Evolutionary conservation across 371 early-diverging fungal species (phyloP).

Genomic region (Nosema muscidifuracis): DNA sequence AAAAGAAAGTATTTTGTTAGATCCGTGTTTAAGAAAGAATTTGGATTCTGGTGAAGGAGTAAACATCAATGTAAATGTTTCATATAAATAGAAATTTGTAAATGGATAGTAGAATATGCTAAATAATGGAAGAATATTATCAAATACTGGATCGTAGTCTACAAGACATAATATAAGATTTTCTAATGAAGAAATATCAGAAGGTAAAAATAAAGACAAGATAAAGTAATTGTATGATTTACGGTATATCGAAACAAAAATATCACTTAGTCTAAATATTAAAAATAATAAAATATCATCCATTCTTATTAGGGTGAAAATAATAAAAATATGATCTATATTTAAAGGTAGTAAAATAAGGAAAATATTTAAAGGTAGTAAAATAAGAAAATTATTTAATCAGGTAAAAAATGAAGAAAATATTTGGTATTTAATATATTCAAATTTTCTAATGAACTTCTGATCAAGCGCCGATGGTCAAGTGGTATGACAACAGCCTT

Average conservation of each 20-base stretch:
- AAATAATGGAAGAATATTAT: neutral
- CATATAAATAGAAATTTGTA: neutral
- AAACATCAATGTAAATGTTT: neutral
- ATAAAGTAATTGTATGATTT: neutral
- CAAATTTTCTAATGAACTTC: no score
- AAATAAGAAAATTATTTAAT: no score
- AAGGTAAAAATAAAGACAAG: neutral
- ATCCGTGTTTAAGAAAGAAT: neutral
- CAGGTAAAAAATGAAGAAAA: no score
- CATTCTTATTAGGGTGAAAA: no score
- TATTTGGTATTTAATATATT: no score
- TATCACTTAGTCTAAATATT: no score
- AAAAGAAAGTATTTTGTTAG: neutral
- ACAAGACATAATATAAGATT: neutral
- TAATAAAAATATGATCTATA: no score
- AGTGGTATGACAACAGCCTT: no score
- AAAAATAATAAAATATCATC: no score
- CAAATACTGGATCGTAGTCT: neutral
- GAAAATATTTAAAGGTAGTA: no score
- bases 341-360: no score
- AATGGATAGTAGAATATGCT: neutral
- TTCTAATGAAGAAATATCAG: neutral
- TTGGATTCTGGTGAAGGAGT: neutral
- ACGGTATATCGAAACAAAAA: neutral
- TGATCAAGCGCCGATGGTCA: no score